Percentiles rank a stretch among this genome's conserved stretches.
These are phyloP conservation scores for Posidonia australis DNA, from an alignment of 106 monocot genomes.

Conservation along the genomic window DNA sequence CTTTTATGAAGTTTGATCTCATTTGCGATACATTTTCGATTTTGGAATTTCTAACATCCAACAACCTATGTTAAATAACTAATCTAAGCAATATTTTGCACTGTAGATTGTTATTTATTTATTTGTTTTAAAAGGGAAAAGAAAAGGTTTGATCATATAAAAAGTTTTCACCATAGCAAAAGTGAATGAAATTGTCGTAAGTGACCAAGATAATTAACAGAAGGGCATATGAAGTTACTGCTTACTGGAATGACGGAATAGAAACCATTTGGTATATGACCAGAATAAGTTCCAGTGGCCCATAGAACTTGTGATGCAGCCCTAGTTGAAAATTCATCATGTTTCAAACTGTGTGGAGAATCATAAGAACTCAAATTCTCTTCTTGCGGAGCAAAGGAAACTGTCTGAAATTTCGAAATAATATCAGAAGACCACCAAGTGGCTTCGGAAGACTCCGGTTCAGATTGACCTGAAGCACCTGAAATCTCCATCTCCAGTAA, in stretches of 20 bases:
- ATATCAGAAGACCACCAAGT: constrained; percentile 48
- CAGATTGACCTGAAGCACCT: constrained; percentile 43
- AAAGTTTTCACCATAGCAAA: too few relatives aligned
- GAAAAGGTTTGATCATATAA: too few relatives aligned
- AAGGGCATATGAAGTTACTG: neutral
- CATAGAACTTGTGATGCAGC: constrained; percentile 72
- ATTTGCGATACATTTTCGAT: too few relatives aligned
- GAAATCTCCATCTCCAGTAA: constrained; percentile 40
- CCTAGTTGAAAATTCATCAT: constrained; percentile 30
- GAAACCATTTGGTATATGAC: constrained; percentile 92
- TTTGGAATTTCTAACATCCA: too few relatives aligned
- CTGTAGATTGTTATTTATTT: too few relatives aligned
- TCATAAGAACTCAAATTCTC: constrained; percentile 10
- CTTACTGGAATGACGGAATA: constrained; percentile 89
- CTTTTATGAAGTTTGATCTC: too few relatives aligned
- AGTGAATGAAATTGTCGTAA: too few relatives aligned
- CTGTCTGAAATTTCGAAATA: constrained; percentile 40
- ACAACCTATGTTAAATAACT: too few relatives aligned
- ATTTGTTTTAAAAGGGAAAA: too few relatives aligned
- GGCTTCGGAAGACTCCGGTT: constrained; percentile 28
- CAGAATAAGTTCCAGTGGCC: constrained; percentile 65
- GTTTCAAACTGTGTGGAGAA: constrained; percentile 17
- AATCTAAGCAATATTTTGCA: too few relatives aligned
- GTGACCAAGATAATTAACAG: too few relatives aligned
- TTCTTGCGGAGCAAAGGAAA: constrained; percentile 38